These are phyloP conservation scores for Eutrema heterophyllum DNA, from an alignment of 345 rosid species.

Conservation along the genomic window DNA sequence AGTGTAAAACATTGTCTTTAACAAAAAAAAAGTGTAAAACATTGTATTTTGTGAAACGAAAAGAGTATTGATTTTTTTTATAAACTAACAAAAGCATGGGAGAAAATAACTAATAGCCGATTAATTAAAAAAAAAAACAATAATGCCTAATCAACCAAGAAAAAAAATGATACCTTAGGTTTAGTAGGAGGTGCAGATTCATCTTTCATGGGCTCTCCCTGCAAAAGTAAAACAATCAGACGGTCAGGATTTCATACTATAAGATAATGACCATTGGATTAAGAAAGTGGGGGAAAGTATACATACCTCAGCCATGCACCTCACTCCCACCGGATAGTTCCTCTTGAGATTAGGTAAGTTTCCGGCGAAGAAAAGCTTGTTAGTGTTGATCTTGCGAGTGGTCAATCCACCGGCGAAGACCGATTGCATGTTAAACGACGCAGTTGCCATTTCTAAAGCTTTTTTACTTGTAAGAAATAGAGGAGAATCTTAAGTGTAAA, in stretches of 20 bases:
- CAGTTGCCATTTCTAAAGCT: conserved; percentile 37
- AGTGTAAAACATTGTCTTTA: too few relatives aligned
- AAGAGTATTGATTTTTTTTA: not conserved
- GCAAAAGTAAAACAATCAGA: not conserved
- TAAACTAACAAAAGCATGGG: not conserved
- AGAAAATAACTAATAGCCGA: not conserved
- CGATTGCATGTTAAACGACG: conserved; percentile 38
- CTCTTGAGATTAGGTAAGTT: conserved; percentile 22
- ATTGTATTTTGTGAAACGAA: not conserved
- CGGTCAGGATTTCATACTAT: not conserved
- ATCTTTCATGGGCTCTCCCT: conserved; percentile 20
- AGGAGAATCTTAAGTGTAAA: not conserved
- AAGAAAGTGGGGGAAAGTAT: not conserved
- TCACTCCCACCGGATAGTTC: conserved; percentile 25
- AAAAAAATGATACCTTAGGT: conserved; percentile 22
- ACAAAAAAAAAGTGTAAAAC: too few relatives aligned
- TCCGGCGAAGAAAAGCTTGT: conserved; percentile 17
- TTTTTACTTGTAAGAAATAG: not conserved
- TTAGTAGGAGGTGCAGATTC: conserved; percentile 25
- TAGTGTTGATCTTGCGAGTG: conserved; percentile 19
- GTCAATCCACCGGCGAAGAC: conserved; percentile 31
- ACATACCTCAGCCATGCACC: conserved; percentile 45
- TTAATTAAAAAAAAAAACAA: not conserved
- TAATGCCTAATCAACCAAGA: not conserved
- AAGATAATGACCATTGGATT: not conserved